phyloP scores from a whole-genome alignment of 192 early-diverging fungal genomes.

The Linnemannia exigua region DNA sequence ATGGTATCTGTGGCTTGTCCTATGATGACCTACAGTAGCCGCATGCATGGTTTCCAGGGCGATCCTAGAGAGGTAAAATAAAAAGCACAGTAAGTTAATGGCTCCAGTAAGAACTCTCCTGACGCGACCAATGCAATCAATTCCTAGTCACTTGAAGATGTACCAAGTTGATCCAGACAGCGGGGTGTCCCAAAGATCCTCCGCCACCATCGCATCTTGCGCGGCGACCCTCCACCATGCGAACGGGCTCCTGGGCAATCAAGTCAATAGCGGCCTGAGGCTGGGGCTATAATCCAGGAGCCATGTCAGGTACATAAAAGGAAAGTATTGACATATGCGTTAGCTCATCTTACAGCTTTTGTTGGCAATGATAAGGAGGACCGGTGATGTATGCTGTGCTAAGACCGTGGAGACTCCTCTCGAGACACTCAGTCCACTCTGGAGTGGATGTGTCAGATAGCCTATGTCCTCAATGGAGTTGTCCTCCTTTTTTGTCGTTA shows the following conservation, averaged over 20 bases:
- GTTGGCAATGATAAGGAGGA: no score
- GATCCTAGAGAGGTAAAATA: slow-evolving; percentile 56
- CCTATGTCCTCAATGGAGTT: background rate
- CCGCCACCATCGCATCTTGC: slow-evolving; percentile 94
- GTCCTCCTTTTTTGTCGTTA: background rate
- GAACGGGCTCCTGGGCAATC: slow-evolving; percentile 90
- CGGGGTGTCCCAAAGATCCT: slow-evolving; percentile 93
- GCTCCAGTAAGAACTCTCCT: background rate
- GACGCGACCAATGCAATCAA: background rate
- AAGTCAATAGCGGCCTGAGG: slow-evolving; percentile 93
- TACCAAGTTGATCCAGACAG: slow-evolving; percentile 95
- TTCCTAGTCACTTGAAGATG: slow-evolving; percentile 4
- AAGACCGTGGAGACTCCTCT: no score
- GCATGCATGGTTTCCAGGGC: slow-evolving; percentile 78
- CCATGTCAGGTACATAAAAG: background rate
- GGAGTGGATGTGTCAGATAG: background rate
- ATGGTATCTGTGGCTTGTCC: background rate
- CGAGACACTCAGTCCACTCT: background rate
- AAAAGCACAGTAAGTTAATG: background rate
- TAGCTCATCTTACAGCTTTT: background rate
- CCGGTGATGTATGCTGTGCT: no score
- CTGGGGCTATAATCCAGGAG: slow-evolving; percentile 71
- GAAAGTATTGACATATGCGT: background rate
- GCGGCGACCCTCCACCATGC: slow-evolving; percentile 77
- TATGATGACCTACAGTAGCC: slow-evolving; percentile 76